Evolutionary conservation across 1,284 basidiomycete genomes (phyloP).

Genomic region (Schizophyllum commune): DNA sequence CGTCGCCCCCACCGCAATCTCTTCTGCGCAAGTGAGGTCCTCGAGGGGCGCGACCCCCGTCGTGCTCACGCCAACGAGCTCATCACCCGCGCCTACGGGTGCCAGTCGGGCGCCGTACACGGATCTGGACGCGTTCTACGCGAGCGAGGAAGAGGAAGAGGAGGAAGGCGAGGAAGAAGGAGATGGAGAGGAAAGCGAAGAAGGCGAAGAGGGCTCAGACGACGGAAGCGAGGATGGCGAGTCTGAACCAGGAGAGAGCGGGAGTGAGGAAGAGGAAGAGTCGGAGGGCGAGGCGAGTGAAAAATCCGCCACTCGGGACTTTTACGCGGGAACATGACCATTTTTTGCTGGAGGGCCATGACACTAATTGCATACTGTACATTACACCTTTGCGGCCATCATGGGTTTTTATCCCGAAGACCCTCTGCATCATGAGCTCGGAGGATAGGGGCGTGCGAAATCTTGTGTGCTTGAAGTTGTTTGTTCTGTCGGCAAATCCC

Average conservation of each 20-base stretch:
- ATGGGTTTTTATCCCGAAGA: too few species aligned
- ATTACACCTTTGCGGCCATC: too few species aligned
- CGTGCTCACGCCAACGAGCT: conserved; percentile 44
- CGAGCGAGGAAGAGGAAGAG: conserved; percentile 27
- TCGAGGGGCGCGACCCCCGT: conserved; percentile 29
- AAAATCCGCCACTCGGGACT: neutral
- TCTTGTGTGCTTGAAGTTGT: too few species aligned
- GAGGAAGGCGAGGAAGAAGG: conserved; percentile 22
- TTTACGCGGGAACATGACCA: neutral
- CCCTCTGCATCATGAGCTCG: too few species aligned
- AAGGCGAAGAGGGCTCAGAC: conserved; percentile 21
- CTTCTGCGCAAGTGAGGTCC: conserved; percentile 24
- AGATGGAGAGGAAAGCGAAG: conserved; percentile 22
- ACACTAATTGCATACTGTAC: too few species aligned
- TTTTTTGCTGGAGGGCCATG: too few species aligned
- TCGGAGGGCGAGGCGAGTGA: neutral
- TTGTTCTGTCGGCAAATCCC: too few species aligned
- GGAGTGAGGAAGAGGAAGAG: neutral
- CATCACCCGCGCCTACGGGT: conserved; percentile 34
- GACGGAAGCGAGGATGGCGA: neutral
- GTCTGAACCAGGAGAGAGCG: neutral
- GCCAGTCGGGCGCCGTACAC: conserved; percentile 36
- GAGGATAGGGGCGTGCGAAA: too few species aligned
- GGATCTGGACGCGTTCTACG: conserved; percentile 69
- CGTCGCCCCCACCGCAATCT: conserved; percentile 28